Base-by-base conservation (phyloP, 2,329 filamentous ascomycete species). In the Pseudogymnoascus sp. region DNA sequence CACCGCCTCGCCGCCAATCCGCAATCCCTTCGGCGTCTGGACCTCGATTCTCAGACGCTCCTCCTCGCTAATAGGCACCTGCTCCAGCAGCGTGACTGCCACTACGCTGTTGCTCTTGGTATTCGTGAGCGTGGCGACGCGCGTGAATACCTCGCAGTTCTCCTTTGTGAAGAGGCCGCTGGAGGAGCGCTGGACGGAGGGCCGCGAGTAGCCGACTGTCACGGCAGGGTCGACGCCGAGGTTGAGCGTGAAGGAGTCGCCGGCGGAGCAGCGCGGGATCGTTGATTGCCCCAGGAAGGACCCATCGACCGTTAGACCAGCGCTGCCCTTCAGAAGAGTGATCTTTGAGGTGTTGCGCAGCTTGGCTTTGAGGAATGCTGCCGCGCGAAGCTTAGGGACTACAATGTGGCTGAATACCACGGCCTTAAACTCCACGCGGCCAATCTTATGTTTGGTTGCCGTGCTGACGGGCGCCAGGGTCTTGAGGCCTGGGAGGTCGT, bases 181-280 rank as follows among this genome's bases (percentile, higher is more conserved):
- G 10, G 79, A 79, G 63, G 75, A 77, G 16, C 80, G 76, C 61
- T 78, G 77, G 31, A 85, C 78, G 4, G 80, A 79, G 0, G 83
- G 82, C 69, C 81, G 82, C 12, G 80, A 77, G 68, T 87, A 87
- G 11, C 72, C 72, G 23, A 87, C 78, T 29, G 70, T 71, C 67
- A 88, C 79, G 4, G 78, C 77, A 2, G 83, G 83, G 69, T 87
- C 84, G 4, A 86, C 75, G n/a, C 85, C 85, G 0, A 88, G 75
- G 58, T 76, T 76, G 1, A 88, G 74, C 21, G 72, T 75, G 69
- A 88, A 81, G 1, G 70, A 67, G 60, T 83, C 81, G 38, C 82
- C 82, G 0, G 82, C 74, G 52, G 78, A 80, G 69, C 83, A 85
- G 31, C 80, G 78, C 1, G 83, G 82, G 35, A 87, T 74, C 0